Conservation (phyloP, 1,284 basidiomycete species). For the Leccinum subatratum region DNA sequence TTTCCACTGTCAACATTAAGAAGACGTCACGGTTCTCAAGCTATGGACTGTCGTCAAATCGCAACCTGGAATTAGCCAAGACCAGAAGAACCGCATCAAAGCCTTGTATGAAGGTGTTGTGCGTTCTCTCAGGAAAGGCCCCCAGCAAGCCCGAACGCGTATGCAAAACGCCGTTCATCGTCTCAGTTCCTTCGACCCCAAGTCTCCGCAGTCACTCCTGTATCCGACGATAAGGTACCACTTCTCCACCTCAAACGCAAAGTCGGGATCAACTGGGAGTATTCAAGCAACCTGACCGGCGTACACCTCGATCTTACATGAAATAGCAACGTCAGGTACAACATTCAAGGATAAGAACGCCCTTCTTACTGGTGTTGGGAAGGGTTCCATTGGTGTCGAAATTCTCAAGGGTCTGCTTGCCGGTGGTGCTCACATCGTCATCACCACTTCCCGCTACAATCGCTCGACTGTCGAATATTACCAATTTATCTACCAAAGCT, state of each 20-base stretch:
- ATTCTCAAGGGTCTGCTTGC: slow-evolving; percentile 95
- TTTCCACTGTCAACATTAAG: slow-evolving; percentile 84
- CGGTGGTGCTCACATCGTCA: slow-evolving; percentile 92
- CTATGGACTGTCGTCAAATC: slow-evolving; percentile 97
- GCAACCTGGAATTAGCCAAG: slow-evolving; percentile 92
- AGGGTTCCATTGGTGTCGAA: slow-evolving; percentile 96
- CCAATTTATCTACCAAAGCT: slow-evolving; percentile 95
- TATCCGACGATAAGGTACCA: slow-evolving; percentile 88
- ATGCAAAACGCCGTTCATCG: slow-evolving; percentile 75
- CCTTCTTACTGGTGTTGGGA: slow-evolving; percentile 94
- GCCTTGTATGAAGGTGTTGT: slow-evolving; percentile 95
- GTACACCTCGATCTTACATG: slow-evolving; percentile 96
- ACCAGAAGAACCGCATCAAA: slow-evolving; percentile 97
- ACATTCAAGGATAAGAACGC: slow-evolving; percentile 99
- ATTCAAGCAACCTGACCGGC: slow-evolving; percentile 92
- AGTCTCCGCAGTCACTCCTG: slow-evolving; percentile 67
- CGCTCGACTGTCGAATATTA: slow-evolving; percentile 97
- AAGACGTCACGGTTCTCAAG: slow-evolving; percentile 91
- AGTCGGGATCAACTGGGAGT: slow-evolving; percentile 94
- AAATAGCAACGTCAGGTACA: slow-evolving; percentile 96
- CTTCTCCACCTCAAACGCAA: slow-evolving; percentile 96
- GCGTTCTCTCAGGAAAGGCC: slow-evolving; percentile 66
- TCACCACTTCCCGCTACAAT: slow-evolving; percentile 95
- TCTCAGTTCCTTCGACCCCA: slow-evolving; percentile 94
- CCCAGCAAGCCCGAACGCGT: slow-evolving; percentile 54